A percentile compares a stretch with the other conserved stretches of the same genome.
phyloP scores from a whole-genome alignment of 1,139 yeast species.

The Nakaseomyces nivariensis region DNA sequence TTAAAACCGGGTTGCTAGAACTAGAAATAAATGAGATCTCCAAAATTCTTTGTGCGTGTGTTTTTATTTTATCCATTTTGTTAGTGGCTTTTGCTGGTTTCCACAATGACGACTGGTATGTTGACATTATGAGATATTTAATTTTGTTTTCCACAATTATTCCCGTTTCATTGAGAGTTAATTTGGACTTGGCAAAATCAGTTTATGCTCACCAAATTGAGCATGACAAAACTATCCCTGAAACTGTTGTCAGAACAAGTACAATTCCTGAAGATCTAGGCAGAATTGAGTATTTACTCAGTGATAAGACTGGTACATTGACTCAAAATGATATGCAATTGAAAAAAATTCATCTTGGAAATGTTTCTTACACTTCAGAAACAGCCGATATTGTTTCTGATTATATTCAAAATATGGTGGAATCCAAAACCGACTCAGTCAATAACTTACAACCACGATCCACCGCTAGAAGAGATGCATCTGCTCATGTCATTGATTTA shows the following conservation, averaged over 20 bases:
- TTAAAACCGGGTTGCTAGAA: conserved; percentile 82
- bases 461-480: conserved; percentile 53
- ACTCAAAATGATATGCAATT: conserved; percentile 98
- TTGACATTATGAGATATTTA: conserved; percentile 80
- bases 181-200: conserved; percentile 88
- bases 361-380: conserved; percentile 86
- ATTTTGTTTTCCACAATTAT: conserved; percentile 90
- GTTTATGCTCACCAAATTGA: conserved; percentile 95
- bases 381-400: conserved; percentile 81
- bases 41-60: conserved; percentile 80
- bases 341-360: conserved; percentile 84
- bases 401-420: conserved; percentile 38
- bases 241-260: conserved; percentile 89
- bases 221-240: conserved; percentile 69
- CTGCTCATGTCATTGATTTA: conserved; percentile 67
- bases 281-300: conserved; percentile 79
- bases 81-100: conserved; percentile 78
- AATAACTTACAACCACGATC: conserved; percentile 25
- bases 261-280: conserved; percentile 98
- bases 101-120: conserved; percentile 63
- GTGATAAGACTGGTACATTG: conserved; percentile 94
- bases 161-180: conserved; percentile 91
- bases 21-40: conserved; percentile 82
- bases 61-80: conserved; percentile 63
- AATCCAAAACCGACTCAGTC: conserved; percentile 8